Base-by-base conservation (phyloP, 2,329 filamentous ascomycete species). In the Westerdykella sp. region DNA sequence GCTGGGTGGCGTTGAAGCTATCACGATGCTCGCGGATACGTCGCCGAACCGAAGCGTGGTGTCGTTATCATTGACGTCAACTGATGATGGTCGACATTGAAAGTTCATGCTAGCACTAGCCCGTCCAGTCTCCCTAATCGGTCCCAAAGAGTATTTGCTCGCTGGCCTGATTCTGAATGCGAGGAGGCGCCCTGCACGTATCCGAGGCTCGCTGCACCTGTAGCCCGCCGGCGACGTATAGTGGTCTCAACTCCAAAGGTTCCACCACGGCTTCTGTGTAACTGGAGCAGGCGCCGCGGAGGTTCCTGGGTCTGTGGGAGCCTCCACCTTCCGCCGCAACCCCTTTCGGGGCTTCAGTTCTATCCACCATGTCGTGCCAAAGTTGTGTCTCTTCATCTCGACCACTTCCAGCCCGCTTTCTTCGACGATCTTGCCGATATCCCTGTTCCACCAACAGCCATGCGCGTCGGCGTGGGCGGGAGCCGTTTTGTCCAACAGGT, bases 361-460 rank as follows among this genome's bases (percentile, higher is more conserved):
- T 42, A 72, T 63, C 58, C 73, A 66, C 69, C 69, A 75, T 13
- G 69, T 73, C 11, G 73, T 76, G 25, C 73, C 73, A 47, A 74
- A 63, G 49, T 74, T 70, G 50, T 69, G 66, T 46, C 73, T 64
- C 50, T 65, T 64, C 47, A 73, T 66, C 13, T 60, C 53, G 10
- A 73, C 69, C 3, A 76, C 63, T 45, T 74, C 70, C 37, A 76
- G 52, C 13, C 72, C 72, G 42, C 66, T 71, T n/a, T 70, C 63
- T 39, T 69, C 59, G 9, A 75, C 71, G 42, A 76, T 69, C 43
- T 60, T 63, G 6, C 68, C 72, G 49, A 76, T 73, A 42, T 76
- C 73, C 48, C 72, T 72, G 50, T 76, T 75, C 68, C 69, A 75
- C 72, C 73, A 76, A 51, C 73, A 76, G 14, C 73, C 73, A 47